Evolutionary conservation across 2,329 filamentous ascomycete genomes (phyloP), one percentile per base, ranked within the genome.

Genomic region (Hypoxylon sp.): DNA sequence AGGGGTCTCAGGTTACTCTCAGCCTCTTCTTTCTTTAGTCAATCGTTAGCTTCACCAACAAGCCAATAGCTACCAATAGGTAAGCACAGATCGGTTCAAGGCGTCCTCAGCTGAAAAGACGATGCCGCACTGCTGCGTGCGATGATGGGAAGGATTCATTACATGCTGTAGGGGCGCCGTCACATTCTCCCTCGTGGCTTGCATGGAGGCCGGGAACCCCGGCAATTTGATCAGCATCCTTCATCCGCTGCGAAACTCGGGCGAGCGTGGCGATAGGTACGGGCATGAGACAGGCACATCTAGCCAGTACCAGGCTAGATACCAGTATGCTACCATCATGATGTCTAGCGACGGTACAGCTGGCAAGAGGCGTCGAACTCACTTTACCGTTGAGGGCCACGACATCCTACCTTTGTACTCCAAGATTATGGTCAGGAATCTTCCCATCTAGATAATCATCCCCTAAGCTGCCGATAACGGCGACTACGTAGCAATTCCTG

Each of bases 101-200:
- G 52, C 39, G 30, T 47, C 21, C 30, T 56, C 53, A 56, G 53
- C 53, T 56, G 41, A 56, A 34, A 54, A 39, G n/a, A 16, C 14
- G 4, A 43, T 41, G n/a, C 12, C 37, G 16, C 29, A 29, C 25
- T 29, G 27, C 29, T 19, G 16, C 29, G 52, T 19, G 27, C 43
- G 51, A 30, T 16, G 29, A 41, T 41, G 51, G n/a, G 23, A 45
- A 54, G 52, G 39, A 54, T 54, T 54, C 6, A 11, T 27, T 14
- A 21, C 25, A 29, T 41, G 39, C 30, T 54, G 57, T 57, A 65
- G 46, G 39, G 37, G 46, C 61, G 47, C 65, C 61, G 57, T 62
- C 65, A 46, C 61, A 57, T 53, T 61, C 23, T 53, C 53, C 67
- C 67, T 69, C 67, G 67, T 69, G 67, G 63, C 67, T 63, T 59